Base-by-base conservation (phyloP, 805 yeast genomes). In the Saitoella complicata region DNA sequence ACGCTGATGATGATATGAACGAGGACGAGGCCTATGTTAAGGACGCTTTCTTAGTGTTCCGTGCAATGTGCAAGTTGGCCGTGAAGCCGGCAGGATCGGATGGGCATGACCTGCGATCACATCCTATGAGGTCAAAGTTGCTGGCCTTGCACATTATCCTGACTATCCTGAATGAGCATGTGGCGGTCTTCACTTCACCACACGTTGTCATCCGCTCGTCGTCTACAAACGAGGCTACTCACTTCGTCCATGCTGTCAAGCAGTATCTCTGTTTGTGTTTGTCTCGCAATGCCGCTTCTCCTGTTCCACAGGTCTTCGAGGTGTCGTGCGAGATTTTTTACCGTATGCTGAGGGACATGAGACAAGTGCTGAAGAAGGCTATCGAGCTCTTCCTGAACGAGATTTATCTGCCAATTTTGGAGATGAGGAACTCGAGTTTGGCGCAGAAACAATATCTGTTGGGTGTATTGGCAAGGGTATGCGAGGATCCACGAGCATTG, bases 51-150 rank as follows among this genome's bases (percentile, higher is more conserved):
- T 68, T 91, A 47, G 73, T 91, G 3, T 86, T 91, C 62, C 74
- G 99, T 58, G 88, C 96, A 1, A 81, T 91, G 91, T 83, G 95
- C 60, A 86, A 85, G 57, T 71, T 91, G 11, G 82, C 96, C 2
- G 81, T 83, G 41, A 91, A 91, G 61, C 71, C 78, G 31, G 56
- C 57, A 30, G 50, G 55, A 8, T 59, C 55, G 13, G 70, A 76
- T 37, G 46, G 46, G 41, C 81, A 78, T 35, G 73, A 76, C 33
- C 63, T 85, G 49, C 74, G 88, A 60, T 80, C 95, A 2, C 95
- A 88, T 57, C 80, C 88, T 1, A 85, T 91, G 51, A 75, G 98
- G 55, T 85, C 96, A 1, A 91, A 91, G 60, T 66, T 91, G 48
- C 68, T 93, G 33, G 83, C 97, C 1, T 68, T 91, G 53, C 94